A percentile compares a stretch with the other conserved stretches of the same genome.
phyloP scores from a whole-genome alignment of 139 green algal genomes.

The Haematococcus sp. region DNA sequence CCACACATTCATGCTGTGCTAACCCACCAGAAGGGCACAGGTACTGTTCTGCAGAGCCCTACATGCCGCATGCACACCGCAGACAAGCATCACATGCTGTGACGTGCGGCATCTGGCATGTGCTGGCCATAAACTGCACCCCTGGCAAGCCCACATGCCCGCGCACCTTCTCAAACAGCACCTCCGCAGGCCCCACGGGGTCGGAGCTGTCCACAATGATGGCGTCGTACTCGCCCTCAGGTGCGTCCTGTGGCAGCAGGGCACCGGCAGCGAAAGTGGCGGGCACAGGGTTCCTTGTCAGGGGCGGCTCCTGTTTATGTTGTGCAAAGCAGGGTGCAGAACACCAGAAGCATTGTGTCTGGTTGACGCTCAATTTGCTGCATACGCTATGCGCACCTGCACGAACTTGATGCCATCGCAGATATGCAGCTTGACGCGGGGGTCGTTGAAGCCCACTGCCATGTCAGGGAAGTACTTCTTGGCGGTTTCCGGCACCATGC shows the following conservation, averaged over 20 bases:
- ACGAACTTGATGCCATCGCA: constrained; percentile 96
- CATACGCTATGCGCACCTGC: background rate
- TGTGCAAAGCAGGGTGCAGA: too few relatives aligned
- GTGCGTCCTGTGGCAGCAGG: constrained; percentile 68
- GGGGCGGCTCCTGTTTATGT: too few relatives aligned
- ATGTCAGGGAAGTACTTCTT: constrained; percentile 92
- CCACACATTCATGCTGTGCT: too few relatives aligned
- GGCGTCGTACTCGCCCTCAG: constrained; percentile 82
- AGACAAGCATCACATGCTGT: too few relatives aligned
- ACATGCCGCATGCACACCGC: too few relatives aligned
- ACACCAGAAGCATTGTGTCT: too few relatives aligned
- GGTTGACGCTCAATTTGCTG: too few relatives aligned
- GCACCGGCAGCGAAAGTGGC: constrained; percentile 26
- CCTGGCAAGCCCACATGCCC: too few relatives aligned
- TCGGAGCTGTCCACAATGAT: constrained; percentile 99
- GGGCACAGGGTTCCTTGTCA: background rate
- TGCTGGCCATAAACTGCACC: too few relatives aligned
- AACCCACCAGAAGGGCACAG: too few relatives aligned
- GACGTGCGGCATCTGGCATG: too few relatives aligned
- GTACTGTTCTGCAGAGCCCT: too few relatives aligned
- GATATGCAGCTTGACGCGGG: constrained; percentile 83
- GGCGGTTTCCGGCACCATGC: constrained; percentile 78
- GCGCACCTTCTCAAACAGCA: constrained; percentile 85
- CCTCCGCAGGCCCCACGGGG: constrained; percentile 91
- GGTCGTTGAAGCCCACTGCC: constrained; percentile 89